Percentiles rank a stretch among this genome's conserved stretches.
Conservation (phyloP, 148 eudicot genomes). For the Drosera capensis region DNA sequence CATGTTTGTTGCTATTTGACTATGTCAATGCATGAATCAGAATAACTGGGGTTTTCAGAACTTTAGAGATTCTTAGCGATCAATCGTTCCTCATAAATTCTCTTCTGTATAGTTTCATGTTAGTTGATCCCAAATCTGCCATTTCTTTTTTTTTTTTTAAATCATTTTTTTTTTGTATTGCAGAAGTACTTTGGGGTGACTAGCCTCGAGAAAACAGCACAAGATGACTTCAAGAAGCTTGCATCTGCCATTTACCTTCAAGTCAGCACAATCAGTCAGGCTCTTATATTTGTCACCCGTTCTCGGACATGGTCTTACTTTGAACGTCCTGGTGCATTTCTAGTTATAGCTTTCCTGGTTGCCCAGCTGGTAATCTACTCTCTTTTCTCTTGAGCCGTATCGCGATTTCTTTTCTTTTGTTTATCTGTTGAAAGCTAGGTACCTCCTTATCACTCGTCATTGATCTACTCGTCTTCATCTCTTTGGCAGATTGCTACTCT, state of each 20-base stretch:
- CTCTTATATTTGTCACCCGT: slow-evolving; percentile 50
- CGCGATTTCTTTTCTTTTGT: not conserved
- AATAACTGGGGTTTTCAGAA: too few species aligned
- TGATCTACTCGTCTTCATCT: not conserved
- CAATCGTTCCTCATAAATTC: too few species aligned
- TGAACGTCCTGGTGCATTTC: slow-evolving; percentile 46
- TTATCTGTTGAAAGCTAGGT: not conserved
- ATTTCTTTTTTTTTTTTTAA: slow-evolving; percentile 4
- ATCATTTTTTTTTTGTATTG: not conserved
- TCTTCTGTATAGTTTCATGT: not conserved
- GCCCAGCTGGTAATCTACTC: slow-evolving; percentile 36
- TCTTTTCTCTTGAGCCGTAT: not conserved
- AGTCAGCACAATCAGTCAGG: slow-evolving; percentile 57
- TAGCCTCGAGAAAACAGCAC: not conserved
- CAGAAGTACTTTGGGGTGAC: not conserved
- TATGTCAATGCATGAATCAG: not conserved
- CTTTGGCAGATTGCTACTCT: slow-evolving; percentile 37
- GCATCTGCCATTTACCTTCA: slow-evolving; percentile 56
- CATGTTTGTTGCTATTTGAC: not conserved
- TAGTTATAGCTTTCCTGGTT: slow-evolving; percentile 31
- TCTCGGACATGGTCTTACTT: slow-evolving; percentile 47
- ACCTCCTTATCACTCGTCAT: not conserved
- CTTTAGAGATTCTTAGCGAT: too few species aligned
- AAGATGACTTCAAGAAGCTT: slow-evolving; percentile 35
- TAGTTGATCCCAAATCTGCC: slow-evolving; percentile 3